Conservation (phyloP, 2,329 filamentous ascomycete species). For the Colletotrichum tabaci region DNA sequence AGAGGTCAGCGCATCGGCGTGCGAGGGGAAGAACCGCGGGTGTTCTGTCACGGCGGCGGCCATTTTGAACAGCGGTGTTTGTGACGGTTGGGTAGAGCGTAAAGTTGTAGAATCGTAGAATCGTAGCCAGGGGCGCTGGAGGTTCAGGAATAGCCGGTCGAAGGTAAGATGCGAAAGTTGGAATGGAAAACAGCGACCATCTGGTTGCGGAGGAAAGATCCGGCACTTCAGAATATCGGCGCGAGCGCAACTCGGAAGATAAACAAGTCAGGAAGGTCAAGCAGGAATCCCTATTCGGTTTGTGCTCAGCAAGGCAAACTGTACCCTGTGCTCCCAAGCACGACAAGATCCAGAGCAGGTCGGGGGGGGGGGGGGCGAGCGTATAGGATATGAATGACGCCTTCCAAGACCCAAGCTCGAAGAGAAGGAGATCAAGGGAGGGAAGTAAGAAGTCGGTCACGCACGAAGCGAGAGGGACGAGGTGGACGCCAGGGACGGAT, state of each 20-base stretch:
- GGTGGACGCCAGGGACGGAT: slow-evolving; percentile 31
- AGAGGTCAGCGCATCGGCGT: slow-evolving; percentile 51
- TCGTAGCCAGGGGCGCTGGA: background rate
- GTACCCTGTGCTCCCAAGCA: background rate
- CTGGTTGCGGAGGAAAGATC: slow-evolving; percentile 19
- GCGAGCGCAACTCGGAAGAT: slow-evolving; percentile 9
- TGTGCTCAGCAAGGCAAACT: slow-evolving; percentile 5
- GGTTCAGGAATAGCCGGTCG: slow-evolving; percentile 24
- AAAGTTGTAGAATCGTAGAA: background rate
- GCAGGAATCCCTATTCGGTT: background rate
- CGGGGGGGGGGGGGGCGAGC: slow-evolving; percentile 17
- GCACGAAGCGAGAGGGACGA: slow-evolving; percentile 34
- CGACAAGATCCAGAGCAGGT: slow-evolving; percentile 1
- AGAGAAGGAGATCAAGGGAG: slow-evolving; percentile 37
- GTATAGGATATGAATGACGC: slow-evolving; percentile 25
- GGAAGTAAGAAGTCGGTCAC: slow-evolving; percentile 38
- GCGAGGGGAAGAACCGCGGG: slow-evolving; percentile 40
- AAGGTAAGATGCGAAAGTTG: slow-evolving; percentile 17
- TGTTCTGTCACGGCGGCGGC: slow-evolving; percentile 34
- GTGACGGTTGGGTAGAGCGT: background rate
- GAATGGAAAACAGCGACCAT: slow-evolving; percentile 23
- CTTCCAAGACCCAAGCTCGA: slow-evolving; percentile 30
- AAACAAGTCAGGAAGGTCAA: background rate
- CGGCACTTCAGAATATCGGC: slow-evolving; percentile 18
- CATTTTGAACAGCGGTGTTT: slow-evolving; percentile 19